Base-by-base conservation (phyloP, 2,329 filamentous ascomycete species). In the Cryphonectria nitschkei region DNA sequence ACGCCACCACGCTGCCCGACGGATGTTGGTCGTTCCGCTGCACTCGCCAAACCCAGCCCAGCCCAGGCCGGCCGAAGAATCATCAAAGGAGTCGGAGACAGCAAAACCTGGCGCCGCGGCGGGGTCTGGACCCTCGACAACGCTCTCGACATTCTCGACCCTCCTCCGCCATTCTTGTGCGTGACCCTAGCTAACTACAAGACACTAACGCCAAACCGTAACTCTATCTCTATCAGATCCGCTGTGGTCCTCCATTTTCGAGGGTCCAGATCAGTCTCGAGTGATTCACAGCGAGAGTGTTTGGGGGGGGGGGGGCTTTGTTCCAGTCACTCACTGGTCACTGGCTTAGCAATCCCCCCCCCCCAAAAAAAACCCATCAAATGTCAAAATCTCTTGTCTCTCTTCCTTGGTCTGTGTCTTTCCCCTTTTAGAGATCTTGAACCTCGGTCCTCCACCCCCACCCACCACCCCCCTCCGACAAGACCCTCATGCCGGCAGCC, bases 361-460 rank as follows among this genome's bases (percentile, higher is more conserved):
- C 26, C 26, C 26, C 26, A 34, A 29, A 29, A 19, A 52, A 16
- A 32, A 26, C 13, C 22, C 29, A n/a, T 61, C 63, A 41, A 14
- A 43, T 41, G 34, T 32, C 46, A 26, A 41, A 39, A 29, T 29
- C 13, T 22, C n/a, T 39, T 39, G 37, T 39, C 37, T 29, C 50
- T 19, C 54, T 37, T 61, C 56, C 29, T 34, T 14, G 56, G 56
- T n/a, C 13, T 37, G 34, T 29, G 13, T 26, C 7, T 26, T 16
- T 41, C 4, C 13, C 6, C n/a, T 5, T 5, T 78, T 75, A 83
- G 52, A 85, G 67, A 69, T 80, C 80, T 39, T 82, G 82, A 69
- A 85, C 79, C 68, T 83, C 82, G 62, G 76, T 80, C 68, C 81
- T 79, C 84, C 84, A 86, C 52, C 84, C 84, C 80, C 82, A 85